Evolutionary conservation across 2,329 filamentous ascomycete species (phyloP).

Genomic region (Sclerotinia subarctica): DNA sequence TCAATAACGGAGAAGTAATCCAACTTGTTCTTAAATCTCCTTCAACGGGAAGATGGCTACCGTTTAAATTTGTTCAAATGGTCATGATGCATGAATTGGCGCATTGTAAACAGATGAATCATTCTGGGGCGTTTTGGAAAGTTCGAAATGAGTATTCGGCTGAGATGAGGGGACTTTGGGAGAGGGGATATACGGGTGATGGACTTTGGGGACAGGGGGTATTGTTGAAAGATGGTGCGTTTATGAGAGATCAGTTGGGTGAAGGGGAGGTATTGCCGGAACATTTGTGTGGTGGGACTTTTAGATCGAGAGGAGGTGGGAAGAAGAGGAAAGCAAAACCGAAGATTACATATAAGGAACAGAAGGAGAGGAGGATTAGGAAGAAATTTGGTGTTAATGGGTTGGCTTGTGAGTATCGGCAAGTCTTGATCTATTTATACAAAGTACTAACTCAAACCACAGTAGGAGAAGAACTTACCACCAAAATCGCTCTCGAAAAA

Average conservation of each 20-base stretch:
- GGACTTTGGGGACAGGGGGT: slow-evolving; percentile 78
- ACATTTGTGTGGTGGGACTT: slow-evolving; percentile 80
- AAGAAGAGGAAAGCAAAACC: slow-evolving; percentile 51
- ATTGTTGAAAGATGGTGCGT: slow-evolving; percentile 58
- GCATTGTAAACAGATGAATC: slow-evolving; percentile 91
- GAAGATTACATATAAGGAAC: slow-evolving; percentile 40
- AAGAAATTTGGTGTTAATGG: slow-evolving; percentile 55
- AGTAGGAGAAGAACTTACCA: slow-evolving; percentile 56
- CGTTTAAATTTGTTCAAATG: slow-evolving; percentile 83
- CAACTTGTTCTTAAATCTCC: slow-evolving; percentile 76
- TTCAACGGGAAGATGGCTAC: slow-evolving; percentile 66
- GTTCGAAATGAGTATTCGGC: slow-evolving; percentile 70
- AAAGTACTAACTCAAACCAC: not conserved
- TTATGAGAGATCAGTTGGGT: slow-evolving; percentile 51
- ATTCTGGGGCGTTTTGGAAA: slow-evolving; percentile 76
- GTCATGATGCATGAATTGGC: slow-evolving; percentile 88
- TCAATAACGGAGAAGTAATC: slow-evolving; percentile 84
- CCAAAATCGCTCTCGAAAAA: slow-evolving; percentile 41
- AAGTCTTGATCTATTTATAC: not conserved
- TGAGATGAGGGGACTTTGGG: slow-evolving; percentile 70
- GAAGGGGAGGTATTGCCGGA: slow-evolving; percentile 60
- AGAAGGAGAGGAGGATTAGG: slow-evolving; percentile 52
- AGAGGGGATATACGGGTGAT: slow-evolving; percentile 69
- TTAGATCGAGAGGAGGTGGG: slow-evolving; percentile 52
- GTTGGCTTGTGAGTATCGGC: slow-evolving; percentile 20